Conservation (phyloP, 371 early-diverging fungal genomes). For the Polyrhizophydium stewartii region DNA sequence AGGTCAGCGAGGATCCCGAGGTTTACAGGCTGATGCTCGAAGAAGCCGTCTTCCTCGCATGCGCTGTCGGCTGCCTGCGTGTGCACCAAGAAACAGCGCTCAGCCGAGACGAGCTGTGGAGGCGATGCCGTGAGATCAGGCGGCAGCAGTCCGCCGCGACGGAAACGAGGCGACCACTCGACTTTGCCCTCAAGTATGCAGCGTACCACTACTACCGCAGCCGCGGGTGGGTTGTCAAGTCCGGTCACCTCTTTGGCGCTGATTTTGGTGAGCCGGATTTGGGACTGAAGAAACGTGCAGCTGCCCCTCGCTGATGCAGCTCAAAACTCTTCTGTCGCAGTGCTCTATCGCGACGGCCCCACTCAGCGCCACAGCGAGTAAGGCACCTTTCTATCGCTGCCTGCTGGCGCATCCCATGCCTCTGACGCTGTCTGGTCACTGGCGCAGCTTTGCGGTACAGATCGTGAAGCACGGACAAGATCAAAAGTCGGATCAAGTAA, state of each 20-base stretch:
- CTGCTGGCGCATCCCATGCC: neutral
- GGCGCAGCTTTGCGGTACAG: constrained; percentile 7
- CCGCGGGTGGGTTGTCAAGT: constrained; percentile 76
- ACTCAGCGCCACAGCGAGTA: constrained; percentile 33
- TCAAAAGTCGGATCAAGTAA: constrained; percentile 14
- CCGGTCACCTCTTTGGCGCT: constrained; percentile 78
- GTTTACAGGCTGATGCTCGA: constrained; percentile 54
- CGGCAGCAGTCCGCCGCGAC: too few relatives aligned
- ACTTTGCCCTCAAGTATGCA: constrained; percentile 60
- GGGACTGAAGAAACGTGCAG: constrained; percentile 19
- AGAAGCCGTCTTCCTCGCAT: constrained; percentile 62
- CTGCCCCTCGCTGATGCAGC: neutral
- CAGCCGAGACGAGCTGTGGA: neutral
- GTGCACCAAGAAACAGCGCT: too few relatives aligned
- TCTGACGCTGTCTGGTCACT: neutral
- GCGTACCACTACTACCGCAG: constrained; percentile 80
- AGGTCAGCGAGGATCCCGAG: constrained; percentile 38
- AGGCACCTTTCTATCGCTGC: constrained; percentile 1
- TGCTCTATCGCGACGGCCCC: constrained; percentile 29
- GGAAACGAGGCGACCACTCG: neutral
- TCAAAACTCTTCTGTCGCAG: constrained; percentile 5
- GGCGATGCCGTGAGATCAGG: neutral
- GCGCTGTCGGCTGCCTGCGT: too few relatives aligned
- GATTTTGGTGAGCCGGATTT: constrained; percentile 56
- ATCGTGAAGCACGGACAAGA: constrained; percentile 14